These are phyloP conservation scores for Geopyxis carbonaria DNA, from an alignment of 495 filamentous ascomycete species.

Conservation along the genomic window DNA sequence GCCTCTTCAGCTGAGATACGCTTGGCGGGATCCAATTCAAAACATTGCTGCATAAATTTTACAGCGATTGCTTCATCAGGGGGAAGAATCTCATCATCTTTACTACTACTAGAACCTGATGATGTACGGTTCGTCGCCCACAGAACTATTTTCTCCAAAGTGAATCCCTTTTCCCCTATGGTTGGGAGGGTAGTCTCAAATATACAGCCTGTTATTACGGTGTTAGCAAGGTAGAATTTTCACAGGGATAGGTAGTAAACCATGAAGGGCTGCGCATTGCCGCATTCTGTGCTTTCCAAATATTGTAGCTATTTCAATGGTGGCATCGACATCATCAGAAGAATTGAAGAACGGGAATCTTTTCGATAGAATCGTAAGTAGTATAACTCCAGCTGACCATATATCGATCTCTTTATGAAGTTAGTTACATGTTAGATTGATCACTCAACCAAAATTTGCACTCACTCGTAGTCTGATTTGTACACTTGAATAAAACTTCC, in stretches of 20 bases:
- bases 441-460: constrained; percentile 2
- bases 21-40: constrained; percentile 53
- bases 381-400: constrained; percentile 89
- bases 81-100: constrained; percentile 31
- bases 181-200: constrained; percentile 87
- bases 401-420: constrained; percentile 57
- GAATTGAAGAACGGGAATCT: constrained; percentile 98
- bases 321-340: constrained; percentile 85
- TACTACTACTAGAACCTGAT: constrained; percentile 25
- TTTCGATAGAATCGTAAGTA: constrained; percentile 72
- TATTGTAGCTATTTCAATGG: constrained; percentile 91
- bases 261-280: constrained; percentile 62
- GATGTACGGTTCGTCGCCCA: constrained; percentile 59
- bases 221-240: background rate
- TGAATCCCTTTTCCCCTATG: constrained; percentile 67
- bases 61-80: constrained; percentile 48
- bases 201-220: constrained; percentile 31
- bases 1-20: constrained; percentile 60
- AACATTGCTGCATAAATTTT: constrained; percentile 46
- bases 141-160: constrained; percentile 77
- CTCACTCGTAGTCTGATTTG: constrained; percentile 66
- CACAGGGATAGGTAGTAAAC: constrained; percentile 25
- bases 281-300: constrained; percentile 79
- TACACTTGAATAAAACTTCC: constrained; percentile 95
- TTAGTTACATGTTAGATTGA: background rate